These are phyloP conservation scores for Tricholomella constricta DNA, from an alignment of 768 basidiomycete genomes.

Conservation along the genomic window DNA sequence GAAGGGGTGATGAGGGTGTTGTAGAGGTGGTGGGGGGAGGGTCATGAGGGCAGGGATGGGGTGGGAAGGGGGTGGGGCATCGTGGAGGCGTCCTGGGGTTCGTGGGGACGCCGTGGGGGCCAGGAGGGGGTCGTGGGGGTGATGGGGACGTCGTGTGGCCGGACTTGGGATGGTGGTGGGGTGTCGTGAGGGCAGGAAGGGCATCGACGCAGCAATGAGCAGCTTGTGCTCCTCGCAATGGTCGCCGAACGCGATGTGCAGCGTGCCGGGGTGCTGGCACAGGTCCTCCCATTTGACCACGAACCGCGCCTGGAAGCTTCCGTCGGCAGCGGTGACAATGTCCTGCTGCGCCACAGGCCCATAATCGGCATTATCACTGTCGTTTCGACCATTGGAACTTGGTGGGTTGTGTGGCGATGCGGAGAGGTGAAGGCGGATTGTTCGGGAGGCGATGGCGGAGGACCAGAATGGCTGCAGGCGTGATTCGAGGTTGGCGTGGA, in stretches of 20 bases:
- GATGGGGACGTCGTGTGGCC: too few relatives aligned
- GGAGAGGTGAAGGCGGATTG: conserved; percentile 64
- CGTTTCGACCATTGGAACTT: too few relatives aligned
- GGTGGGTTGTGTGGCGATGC: conserved; percentile 43
- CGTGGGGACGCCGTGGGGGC: too few relatives aligned
- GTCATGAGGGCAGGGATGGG: too few relatives aligned
- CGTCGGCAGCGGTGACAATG: conserved; percentile 62
- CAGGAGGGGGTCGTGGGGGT: too few relatives aligned
- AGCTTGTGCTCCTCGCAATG: conserved; percentile 54
- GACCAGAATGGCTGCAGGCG: conserved; percentile 84
- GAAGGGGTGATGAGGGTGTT: too few relatives aligned
- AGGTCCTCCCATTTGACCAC: conserved; percentile 70
- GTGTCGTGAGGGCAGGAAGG: too few relatives aligned
- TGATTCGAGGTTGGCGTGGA: conserved; percentile 75
- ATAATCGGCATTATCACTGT: conserved; percentile 30
- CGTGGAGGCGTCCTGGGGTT: too few relatives aligned
- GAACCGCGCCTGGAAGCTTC: conserved; percentile 70
- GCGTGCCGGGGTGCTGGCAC: conserved; percentile 57
- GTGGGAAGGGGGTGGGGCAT: too few relatives aligned
- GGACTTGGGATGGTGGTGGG: too few relatives aligned
- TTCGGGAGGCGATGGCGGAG: conserved; percentile 63
- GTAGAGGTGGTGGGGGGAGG: too few relatives aligned
- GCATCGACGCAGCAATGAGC: conserved; percentile 52
- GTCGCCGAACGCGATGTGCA: conserved; percentile 61
- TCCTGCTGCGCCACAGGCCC: conserved; percentile 52